Base-by-base conservation (phyloP, 371 early-diverging fungal species). In the Modicella reniformis region DNA sequence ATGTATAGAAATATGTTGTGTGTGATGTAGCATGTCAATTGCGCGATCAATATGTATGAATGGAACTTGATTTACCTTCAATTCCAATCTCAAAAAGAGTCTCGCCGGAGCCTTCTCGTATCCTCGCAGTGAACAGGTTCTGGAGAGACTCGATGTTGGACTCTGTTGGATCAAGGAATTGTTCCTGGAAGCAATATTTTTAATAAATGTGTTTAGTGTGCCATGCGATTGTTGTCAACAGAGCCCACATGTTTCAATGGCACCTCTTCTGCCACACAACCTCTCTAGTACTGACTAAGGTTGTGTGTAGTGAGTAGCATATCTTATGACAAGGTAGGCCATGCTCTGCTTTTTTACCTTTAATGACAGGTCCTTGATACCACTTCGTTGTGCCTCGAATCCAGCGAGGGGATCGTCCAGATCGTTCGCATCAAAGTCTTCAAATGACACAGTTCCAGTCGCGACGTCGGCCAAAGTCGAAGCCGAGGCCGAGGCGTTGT, bases 51-150 rank as follows among this genome's bases (percentile, higher is more conserved):
- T 37, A n/a, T 13, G 37, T 37, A 37, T 37, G 17, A 19, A 44
- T 44, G 44, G 17, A 19, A 44, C 44, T 55, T 19, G 17, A 28
- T 37, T 51, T 86, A 91, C 93, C 93, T 80, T 94, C 92, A 10
- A 87, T 34, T 3, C 95, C 94, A 49, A 94, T 75, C 73, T 93
- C 94, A 52, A 93, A 84, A 15, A 94, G 69, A 0, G 88, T 81
- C 82, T 95, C 95, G 23, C 96, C 96, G 44, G 83, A 80, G 1
- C 91, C 92, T 53, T 88, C 86, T 21, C 81, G 76, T 54, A 94
- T 81, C 59, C 91, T 87, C 10, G 69, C 62, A 6, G 69, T 59
- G 25, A 94, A 59, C 28, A 83, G 65, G 2, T 73, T 64, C 48
- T 75, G 68, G 3, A 92, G 67, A 9, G 69, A 80, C 52, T 74